Base-by-base conservation (phyloP, 2,329 filamentous ascomycete species). In the Ambrosiella beaveri region DNA sequence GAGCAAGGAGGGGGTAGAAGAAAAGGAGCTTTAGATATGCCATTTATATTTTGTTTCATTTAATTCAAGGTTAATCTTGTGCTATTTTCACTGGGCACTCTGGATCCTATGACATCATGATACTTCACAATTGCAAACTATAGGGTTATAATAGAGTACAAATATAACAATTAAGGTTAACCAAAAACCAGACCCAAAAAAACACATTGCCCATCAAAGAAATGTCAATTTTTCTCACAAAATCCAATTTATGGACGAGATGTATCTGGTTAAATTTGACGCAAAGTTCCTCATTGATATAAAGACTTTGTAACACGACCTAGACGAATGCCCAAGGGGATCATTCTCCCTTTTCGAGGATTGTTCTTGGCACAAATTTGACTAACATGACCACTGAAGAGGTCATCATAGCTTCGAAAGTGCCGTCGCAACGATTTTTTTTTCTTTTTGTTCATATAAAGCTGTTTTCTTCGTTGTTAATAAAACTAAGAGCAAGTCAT, bases 231-330 rank as follows among this genome's bases (percentile, higher is more conserved):
- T 47, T 47, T 47, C 15, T 35, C 47, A 51, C 12, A 36, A 51
- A 51, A 6, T 35, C 27, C 19, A 9, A 27, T 2, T n/a, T 27
- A 35, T 51, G 6, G 27, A 8, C 17, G 41, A n/a, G 53, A 59
- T 84, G 80, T 91, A 79, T 89, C 86, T 88, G 86, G 80, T 77
- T 61, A 70, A 76, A 78, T 80, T 87, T 84, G 87, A 91, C 86
- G 85, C 87, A 89, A 84, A 80, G 77, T 81, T 80, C 78, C 70
- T 88, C 85, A 86, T 82, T 68, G 84, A 83, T 73, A 72, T 70
- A 82, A 86, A 77, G 74, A 86, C 76, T 79, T 81, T 89, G 87
- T 87, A 91, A 90, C 86, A 91, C 86, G 85, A 88, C 81, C 82
- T 85, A 88, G 86, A 77, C 87, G 82, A 81, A 84, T 82, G 81